Percentiles rank a stretch among this genome's conserved stretches.
These are phyloP conservation scores for Cenchrus americanus DNA, from an alignment of 176 grass and related monocot genomes.

Conservation along the genomic window DNA sequence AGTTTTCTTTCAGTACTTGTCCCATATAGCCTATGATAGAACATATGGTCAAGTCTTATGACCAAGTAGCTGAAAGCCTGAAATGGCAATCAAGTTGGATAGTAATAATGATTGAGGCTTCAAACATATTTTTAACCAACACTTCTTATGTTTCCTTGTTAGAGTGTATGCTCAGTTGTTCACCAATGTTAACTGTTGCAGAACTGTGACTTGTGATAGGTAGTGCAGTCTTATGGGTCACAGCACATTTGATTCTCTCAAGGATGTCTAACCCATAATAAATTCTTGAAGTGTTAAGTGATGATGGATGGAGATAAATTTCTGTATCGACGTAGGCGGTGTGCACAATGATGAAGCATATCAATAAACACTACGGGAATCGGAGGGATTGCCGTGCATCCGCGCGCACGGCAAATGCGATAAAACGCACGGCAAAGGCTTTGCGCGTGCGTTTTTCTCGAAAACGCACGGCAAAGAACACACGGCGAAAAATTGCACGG, in stretches of 20 bases:
- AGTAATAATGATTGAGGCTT: slow-evolving; percentile 8
- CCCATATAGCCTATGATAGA: slow-evolving; percentile 16
- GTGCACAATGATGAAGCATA: no score
- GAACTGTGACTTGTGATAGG: not conserved
- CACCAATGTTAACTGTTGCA: not conserved
- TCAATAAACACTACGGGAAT: no score
- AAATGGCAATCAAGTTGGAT: slow-evolving; percentile 8
- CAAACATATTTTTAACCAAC: not conserved
- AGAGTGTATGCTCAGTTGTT: not conserved
- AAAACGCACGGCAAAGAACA: no score
- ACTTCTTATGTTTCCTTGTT: not conserved
- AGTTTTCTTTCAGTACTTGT: slow-evolving; percentile 7
- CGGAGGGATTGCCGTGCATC: no score
- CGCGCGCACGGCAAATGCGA: no score
- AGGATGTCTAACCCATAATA: no score
- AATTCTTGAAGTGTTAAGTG: no score
- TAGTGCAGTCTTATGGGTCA: not conserved
- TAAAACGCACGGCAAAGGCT: no score
- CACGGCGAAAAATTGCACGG: no score
- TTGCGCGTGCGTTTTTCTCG: no score
- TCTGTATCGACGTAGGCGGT: no score
- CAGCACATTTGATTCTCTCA: not conserved
- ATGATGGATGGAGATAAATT: no score
- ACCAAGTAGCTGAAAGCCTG: not conserved
- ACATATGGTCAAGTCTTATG: not conserved